Percentiles rank a stretch among this genome's conserved stretches.
Conservation (phyloP, 192 early-diverging fungal species). For the Backusella australiensis region DNA sequence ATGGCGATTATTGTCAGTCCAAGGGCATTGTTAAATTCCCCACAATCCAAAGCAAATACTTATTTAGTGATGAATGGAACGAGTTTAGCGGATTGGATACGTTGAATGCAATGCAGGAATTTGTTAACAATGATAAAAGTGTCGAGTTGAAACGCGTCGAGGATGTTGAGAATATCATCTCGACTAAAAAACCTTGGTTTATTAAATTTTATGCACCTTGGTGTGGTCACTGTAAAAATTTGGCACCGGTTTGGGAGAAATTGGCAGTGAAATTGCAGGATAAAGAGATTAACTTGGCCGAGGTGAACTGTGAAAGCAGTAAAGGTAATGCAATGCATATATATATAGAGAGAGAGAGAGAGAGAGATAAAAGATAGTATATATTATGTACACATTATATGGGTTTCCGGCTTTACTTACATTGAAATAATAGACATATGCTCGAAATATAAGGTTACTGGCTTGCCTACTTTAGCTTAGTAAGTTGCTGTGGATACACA, state of each 20-base stretch:
- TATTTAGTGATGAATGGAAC: background rate
- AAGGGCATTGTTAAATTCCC: background rate
- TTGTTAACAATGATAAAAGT: background rate
- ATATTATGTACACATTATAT: background rate
- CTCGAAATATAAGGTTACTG: constrained; percentile 61
- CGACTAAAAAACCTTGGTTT: constrained; percentile 58
- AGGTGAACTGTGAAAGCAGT: constrained; percentile 80
- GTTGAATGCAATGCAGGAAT: background rate
- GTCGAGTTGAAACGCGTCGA: background rate
- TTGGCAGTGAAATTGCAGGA: constrained; percentile 61
- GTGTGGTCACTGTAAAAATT: constrained; percentile 84
- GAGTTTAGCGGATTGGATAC: background rate
- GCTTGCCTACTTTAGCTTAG: constrained; percentile 87
- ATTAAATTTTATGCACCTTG: constrained; percentile 89
- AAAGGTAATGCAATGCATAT: constrained; percentile 17
- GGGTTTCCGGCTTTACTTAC: background rate
- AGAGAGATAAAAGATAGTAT: too few relatives aligned
- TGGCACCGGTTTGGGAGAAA: constrained; percentile 78
- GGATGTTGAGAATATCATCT: background rate
- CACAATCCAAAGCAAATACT: background rate
- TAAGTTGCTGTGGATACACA: constrained; percentile 29
- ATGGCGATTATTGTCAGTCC: background rate
- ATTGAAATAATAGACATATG: constrained; percentile 44
- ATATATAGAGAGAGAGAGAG: background rate
- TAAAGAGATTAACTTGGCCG: constrained; percentile 69